Evolutionary conservation across 2,329 filamentous ascomycete genomes (phyloP).

Genomic region (Clarireedia homoeocarpa): DNA sequence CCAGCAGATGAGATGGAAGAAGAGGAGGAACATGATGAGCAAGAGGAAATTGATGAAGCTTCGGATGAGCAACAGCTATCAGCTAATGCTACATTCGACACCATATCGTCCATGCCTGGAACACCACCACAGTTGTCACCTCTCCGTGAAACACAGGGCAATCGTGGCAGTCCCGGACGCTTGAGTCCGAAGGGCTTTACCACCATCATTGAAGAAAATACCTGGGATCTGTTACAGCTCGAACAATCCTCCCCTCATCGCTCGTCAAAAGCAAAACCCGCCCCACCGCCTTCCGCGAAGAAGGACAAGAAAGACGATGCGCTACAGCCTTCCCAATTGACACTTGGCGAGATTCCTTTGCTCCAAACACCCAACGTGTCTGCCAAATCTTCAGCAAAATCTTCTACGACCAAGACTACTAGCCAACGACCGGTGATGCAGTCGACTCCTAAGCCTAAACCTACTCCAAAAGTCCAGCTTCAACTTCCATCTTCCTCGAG

Average conservation of each 20-base stretch:
- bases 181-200: constrained; percentile 34
- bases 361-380: constrained; percentile 15
- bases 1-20: constrained; percentile 26
- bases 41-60: constrained; percentile 25
- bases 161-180: constrained; percentile 22
- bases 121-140: constrained; percentile 35
- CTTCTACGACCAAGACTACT: not conserved
- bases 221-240: constrained; percentile 35
- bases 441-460: constrained; percentile 8
- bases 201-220: constrained; percentile 42
- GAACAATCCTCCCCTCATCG: constrained; percentile 30
- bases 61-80: constrained; percentile 22
- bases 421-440: constrained; percentile 4
- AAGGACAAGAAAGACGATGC: constrained; percentile 6
- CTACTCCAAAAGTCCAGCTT: constrained; percentile 20
- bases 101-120: constrained; percentile 21
- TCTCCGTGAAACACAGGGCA: constrained; percentile 31
- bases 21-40: constrained; percentile 35
- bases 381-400: constrained; percentile 3
- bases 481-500: constrained; percentile 13
- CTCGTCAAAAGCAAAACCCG: constrained; percentile 22
- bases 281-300: constrained; percentile 11
- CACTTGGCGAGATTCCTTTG: constrained; percentile 19
- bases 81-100: constrained; percentile 20
- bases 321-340: constrained; percentile 6